A percentile compares a stretch with the other conserved stretches of the same genome.
phyloP scores from a whole-genome alignment of 2,329 filamentous ascomycete species.

The Exophiala calicioides region DNA sequence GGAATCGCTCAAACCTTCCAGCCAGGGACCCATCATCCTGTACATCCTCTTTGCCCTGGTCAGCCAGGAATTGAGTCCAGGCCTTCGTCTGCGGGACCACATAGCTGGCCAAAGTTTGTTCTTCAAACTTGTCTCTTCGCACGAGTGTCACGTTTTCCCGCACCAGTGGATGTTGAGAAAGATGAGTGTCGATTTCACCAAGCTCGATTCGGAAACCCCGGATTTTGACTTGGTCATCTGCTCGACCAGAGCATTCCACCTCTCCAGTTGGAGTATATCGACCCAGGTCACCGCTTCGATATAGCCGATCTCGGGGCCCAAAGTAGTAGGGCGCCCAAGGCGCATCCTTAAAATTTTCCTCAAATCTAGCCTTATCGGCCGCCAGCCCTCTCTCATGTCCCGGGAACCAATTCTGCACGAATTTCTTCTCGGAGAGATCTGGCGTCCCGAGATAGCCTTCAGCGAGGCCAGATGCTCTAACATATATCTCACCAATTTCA shows the following conservation, averaged over 20 bases:
- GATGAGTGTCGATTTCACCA: slow-evolving; percentile 83
- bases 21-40: slow-evolving; percentile 57
- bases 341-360: slow-evolving; percentile 56
- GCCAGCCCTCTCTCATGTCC: slow-evolving; percentile 70
- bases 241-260: slow-evolving; percentile 75
- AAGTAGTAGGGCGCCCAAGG: slow-evolving; percentile 78
- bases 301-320: slow-evolving; percentile 81
- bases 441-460: slow-evolving; percentile 71
- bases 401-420: slow-evolving; percentile 83
- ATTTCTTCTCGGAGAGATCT: slow-evolving; percentile 72
- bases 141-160: slow-evolving; percentile 85
- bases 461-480: slow-evolving; percentile 79
- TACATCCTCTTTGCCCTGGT: slow-evolving; percentile 56
- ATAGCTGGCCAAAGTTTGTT: slow-evolving; percentile 84
- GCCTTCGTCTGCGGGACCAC: slow-evolving; percentile 77
- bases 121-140: slow-evolving; percentile 79
- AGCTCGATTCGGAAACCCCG: slow-evolving; percentile 95
- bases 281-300: slow-evolving; percentile 84
- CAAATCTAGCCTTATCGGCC: slow-evolving; percentile 58
- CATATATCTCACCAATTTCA: slow-evolving; percentile 80
- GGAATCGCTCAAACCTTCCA: slow-evolving; percentile 61
- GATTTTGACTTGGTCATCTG: slow-evolving; percentile 91
- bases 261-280: slow-evolving; percentile 69
- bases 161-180: slow-evolving; percentile 72
- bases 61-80: slow-evolving; percentile 69